These are phyloP conservation scores for Xylaria palmicola DNA, from an alignment of 495 filamentous ascomycete genomes.

Conservation along the genomic window DNA sequence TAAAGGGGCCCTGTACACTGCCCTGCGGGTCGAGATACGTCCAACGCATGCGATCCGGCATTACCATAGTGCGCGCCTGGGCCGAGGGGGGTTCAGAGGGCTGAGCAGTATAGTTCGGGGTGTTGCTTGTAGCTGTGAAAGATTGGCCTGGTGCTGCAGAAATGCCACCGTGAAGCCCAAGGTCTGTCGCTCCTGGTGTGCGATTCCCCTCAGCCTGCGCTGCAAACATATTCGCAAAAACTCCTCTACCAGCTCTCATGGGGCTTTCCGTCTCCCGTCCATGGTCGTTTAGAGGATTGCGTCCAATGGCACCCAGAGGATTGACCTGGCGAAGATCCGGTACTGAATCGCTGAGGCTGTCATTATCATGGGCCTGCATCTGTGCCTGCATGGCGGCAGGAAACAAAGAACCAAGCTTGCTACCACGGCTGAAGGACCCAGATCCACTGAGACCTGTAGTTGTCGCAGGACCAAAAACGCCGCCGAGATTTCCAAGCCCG, in stretches of 20 bases:
- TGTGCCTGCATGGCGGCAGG: conserved; percentile 87
- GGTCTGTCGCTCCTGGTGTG: conserved; percentile 35
- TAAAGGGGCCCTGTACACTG: conserved; percentile 88
- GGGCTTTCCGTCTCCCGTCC: conserved; percentile 63
- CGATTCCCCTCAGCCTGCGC: conserved; percentile 37
- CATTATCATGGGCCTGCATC: conserved; percentile 63
- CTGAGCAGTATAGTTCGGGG: conserved; percentile 30
- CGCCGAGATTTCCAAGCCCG: conserved; percentile 57
- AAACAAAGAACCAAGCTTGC: conserved; percentile 85
- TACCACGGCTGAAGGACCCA: conserved; percentile 67
- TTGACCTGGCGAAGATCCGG: conserved; percentile 50
- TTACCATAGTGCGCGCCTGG: conserved; percentile 91
- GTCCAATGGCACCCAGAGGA: conserved; percentile 54
- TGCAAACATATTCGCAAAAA: conserved; percentile 56
- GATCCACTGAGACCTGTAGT: conserved; percentile 49
- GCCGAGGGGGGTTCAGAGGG: conserved; percentile 59
- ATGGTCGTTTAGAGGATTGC: conserved; percentile 48
- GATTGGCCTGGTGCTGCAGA: conserved; percentile 34
- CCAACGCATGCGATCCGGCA: conserved; percentile 99
- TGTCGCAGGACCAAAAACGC: conserved; percentile 47
- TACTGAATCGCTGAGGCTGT: conserved; percentile 50
- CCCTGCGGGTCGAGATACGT: conserved; percentile 95
- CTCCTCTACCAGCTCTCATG: conserved; percentile 54
- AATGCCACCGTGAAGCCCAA: conserved; percentile 30
- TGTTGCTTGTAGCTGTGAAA: conserved; percentile 35